phyloP scores from a whole-genome alignment of 495 filamentous ascomycete species.

The Monascus purpureus region DNA sequence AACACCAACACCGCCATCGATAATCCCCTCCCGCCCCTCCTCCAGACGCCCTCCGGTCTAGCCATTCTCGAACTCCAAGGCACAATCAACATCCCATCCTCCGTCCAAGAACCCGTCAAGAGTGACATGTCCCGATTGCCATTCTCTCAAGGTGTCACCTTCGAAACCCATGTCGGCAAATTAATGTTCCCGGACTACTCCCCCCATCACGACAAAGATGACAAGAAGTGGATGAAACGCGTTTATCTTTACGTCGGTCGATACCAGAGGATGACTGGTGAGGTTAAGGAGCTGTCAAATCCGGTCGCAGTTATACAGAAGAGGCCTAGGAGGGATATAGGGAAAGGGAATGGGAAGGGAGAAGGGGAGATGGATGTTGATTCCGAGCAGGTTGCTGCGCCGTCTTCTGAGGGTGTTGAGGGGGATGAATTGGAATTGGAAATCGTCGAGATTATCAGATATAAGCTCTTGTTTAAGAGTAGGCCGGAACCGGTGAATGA shows the following conservation, averaged over 20 bases:
- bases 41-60: conserved; percentile 63
- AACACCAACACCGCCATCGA: conserved; percentile 6
- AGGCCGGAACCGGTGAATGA: conserved; percentile 74
- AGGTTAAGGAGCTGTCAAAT: conserved; percentile 70
- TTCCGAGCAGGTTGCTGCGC: no score
- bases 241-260: conserved; percentile 79
- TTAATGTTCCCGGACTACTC: conserved; percentile 69
- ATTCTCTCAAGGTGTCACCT: no score
- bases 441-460: conserved; percentile 77
- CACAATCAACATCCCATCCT: conserved; percentile 49
- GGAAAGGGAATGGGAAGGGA: conserved; percentile 3
- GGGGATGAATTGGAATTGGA: conserved; percentile 37
- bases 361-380: conserved; percentile 4
- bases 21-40: conserved; percentile 64
- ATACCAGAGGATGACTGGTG: conserved; percentile 80
- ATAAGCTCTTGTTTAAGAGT: conserved; percentile 74
- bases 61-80: conserved; percentile 88
- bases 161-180: conserved; percentile 50
- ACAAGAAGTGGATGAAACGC: conserved; percentile 69
- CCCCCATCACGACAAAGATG: conserved; percentile 23
- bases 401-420: conserved; percentile 2
- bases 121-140: conserved; percentile 4
- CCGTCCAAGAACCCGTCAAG: conserved; percentile 7
- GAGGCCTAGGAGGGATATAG: conserved; percentile 21
- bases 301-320: conserved; percentile 65